Base-by-base conservation (phyloP, 2,329 filamentous ascomycete species). In the Fonsecaea multimorphosa region DNA sequence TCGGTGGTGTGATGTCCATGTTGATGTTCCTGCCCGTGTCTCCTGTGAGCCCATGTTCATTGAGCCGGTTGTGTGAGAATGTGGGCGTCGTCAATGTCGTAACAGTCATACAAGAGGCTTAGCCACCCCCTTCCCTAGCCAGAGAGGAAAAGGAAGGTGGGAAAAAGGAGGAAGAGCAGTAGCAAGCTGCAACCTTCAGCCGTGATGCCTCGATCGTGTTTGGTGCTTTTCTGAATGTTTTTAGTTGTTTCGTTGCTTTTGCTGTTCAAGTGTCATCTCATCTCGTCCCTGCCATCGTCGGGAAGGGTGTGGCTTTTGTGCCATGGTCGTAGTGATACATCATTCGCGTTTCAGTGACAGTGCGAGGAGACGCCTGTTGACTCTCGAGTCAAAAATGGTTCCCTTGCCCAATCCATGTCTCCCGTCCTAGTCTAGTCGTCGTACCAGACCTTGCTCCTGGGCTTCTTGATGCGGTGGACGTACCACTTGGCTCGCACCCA, bases 391-490 rank as follows among this genome's bases (percentile, higher is more conserved):
- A 34, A 34, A 34, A 34, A 3, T 34, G 32, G 32, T 34, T 12
- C 3, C 11, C 4, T 34, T 34, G 4, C 32, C 32, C 32, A 34
- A 6, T 9, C 11, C 32, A 34, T 12, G 2, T 34, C 32, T 2
- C 32, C 11, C 11, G 11, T 34, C 32, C 38, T n/a, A 24, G 44
- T 49, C 44, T 49, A 49, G 9, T 49, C 44, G 44, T 49, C 44
- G 44, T 49, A 49, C 44, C 44, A 24, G 44, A 49, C 44, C 44
- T 49, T 49, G 44, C 44, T 49, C 19, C 22, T 49, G 7, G 44
- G 44, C 44, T 49, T 49, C 44, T 49, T 49, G 9, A 49, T 49
- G 19, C 44, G 44, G n/a, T 49, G 22, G 22, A 49, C 44, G 22
- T 49, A 49, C 44, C 44, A 49, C 22, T 49, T 49, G 44, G 44